Base-by-base conservation (phyloP, 1,284 basidiomycete species). In the Pseudozyma hubeiensis region DNA sequence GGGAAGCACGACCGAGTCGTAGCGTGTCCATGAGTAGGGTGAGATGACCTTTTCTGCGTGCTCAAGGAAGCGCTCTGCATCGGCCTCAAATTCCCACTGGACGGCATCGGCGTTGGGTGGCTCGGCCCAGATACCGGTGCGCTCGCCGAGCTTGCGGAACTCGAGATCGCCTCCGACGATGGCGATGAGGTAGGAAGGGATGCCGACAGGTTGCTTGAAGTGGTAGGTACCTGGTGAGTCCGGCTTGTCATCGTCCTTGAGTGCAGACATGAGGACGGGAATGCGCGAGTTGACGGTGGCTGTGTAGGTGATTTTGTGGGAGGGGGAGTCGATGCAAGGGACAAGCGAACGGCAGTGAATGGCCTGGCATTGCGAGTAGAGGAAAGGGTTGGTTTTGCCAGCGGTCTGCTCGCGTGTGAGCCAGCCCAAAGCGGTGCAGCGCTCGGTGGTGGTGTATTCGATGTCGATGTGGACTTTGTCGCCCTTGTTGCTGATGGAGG, bases 291-390 rank as follows among this genome's bases (percentile, higher is more conserved):
- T 64, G 39, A 81, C 77, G 30, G 54, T 68, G 24, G 77, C 67
- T 9, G 82, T 80, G 78, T 83, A 84, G 43, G 81, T 82, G 58
- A 82, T 64, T 61, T 83, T 83, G 78, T 78, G 79, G 13, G 76
- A 75, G 8, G 82, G 82, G 24, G 82, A 75, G 68, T 84, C 82
- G 57, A 81, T 76, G 69, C 78, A 77, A 39, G 78, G 75, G 3
- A 77, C 52, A 44, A 81, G 68, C 49, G 76, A 79, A 51, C 81
- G 61, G 33, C 53, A 64, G 60, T 72, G 67, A 39, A 77, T 76
- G 14, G 95, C 93, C 84, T 97, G 94, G 82, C 92, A 93, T 85
- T 98, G 94, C 63, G 92, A 94, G 87, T 97, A 97, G 39, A 97
- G 86, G 86, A 92, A 97, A 0, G 93, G 92, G 14, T 67, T 74